Evolutionary conservation across 768 basidiomycete species (phyloP).

Genomic region (Russula vinacea): DNA sequence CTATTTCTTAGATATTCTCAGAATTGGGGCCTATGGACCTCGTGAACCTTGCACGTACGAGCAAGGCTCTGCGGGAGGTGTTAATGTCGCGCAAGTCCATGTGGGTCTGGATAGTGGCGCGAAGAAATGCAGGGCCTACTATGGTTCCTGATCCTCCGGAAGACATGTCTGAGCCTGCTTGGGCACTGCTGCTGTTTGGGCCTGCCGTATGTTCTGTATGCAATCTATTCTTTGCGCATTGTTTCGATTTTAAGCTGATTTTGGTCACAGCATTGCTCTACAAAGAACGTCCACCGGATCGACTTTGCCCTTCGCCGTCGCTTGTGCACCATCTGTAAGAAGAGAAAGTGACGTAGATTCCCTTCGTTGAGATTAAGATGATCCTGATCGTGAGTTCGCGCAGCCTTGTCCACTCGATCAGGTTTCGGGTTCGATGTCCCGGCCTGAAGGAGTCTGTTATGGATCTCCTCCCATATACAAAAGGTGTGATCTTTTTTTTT

Average conservation of each 20-base stretch:
- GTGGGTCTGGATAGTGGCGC: conserved; percentile 21
- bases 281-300: conserved; percentile 22
- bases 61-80: conserved; percentile 22
- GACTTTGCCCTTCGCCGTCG: conserved; percentile 29
- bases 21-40: conserved; percentile 25
- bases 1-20: conserved; percentile 13
- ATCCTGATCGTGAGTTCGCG: not conserved
- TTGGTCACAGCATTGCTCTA: conserved; percentile 12
- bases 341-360: conserved; percentile 12
- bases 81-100: conserved; percentile 29
- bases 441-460: conserved; percentile 25
- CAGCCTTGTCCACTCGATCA: conserved; percentile 22
- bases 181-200: conserved; percentile 27
- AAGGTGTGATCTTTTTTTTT: conserved; percentile 4
- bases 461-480: conserved; percentile 26
- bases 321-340: conserved; percentile 24
- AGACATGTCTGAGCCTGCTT: conserved; percentile 29
- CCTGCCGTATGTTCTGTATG: conserved; percentile 25
- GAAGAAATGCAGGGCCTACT: conserved; percentile 8
- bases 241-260: not conserved
- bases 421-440: conserved; percentile 20
- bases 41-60: conserved; percentile 27
- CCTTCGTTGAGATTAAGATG: not conserved
- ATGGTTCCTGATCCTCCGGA: conserved; percentile 25
- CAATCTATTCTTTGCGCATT: not conserved